Base-by-base conservation (phyloP, 2,329 filamentous ascomycete species). In the Alternaria gansuensis region DNA sequence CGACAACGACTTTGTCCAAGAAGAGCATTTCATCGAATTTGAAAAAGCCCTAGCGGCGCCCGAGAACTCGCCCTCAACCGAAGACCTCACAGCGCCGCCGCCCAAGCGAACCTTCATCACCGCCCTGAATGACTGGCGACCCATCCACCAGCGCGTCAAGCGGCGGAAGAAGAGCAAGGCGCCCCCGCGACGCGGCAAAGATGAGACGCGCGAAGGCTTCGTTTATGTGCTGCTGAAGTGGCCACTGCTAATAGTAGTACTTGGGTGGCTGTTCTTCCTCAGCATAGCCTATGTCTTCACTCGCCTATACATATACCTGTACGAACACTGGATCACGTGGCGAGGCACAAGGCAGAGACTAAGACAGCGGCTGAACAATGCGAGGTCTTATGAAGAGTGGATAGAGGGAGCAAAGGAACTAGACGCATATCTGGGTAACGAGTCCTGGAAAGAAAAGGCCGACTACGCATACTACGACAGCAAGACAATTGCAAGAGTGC, bases 71-170 rank as follows among this genome's bases (percentile, higher is more conserved):
- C 88, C 90, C 34, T 88, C 84, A 11, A 82, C 85, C 48, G 79
- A 84, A 48, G 88, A 90, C 77, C 80, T 75, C 41, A 71, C 78
- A 49, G 63, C 76, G 71, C 60, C 82, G 67, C 64, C 81, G 79
- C 73, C 79, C 72, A 59, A 79, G 74, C 68, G 66, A 14, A 63
- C 86, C 49, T 93, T 93, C 75, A 92, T 98, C 70, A 91, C 92
- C 3, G 94, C 95, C 39, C 87, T 96, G 73, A 96, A 96, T 76
- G 95, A 99, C 81, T 99, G 95, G 95, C 89, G 91, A 14, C 95
- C 95, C 0, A 87, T 98, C 11, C 89, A 90, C 67, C 87, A 94
- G 74, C 88, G 85, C 57, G 84, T 93, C 23, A 82, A 83, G 57
- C 75, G 76, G 60, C 71, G 70, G 29, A 73, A 80, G 76, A 75